These are phyloP conservation scores for Fusarium nisikadoi DNA, from an alignment of 2,329 filamentous ascomycete genomes.

Conservation along the genomic window DNA sequence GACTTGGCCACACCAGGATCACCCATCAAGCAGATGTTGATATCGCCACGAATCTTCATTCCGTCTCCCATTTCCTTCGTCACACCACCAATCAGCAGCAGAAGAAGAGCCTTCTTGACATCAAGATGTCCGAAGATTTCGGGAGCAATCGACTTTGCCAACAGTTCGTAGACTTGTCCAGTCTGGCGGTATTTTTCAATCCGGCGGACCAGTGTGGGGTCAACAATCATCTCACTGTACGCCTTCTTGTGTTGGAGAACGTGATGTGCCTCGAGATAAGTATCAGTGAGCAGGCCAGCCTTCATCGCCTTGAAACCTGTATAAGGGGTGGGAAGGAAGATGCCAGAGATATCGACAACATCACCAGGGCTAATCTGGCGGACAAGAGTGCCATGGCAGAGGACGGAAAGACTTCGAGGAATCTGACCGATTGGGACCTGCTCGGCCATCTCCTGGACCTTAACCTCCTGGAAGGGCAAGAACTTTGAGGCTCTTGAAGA, in stretches of 20 bases:
- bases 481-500: conserved; percentile 98
- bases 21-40: conserved; percentile 99
- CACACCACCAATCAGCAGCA: conserved; percentile 94
- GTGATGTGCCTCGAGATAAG: conserved; percentile 94
- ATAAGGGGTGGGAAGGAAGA: conserved; percentile 97
- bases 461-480: conserved; percentile 96
- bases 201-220: conserved; percentile 79
- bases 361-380: conserved; percentile 93
- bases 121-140: conserved; percentile 97
- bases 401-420: conserved; percentile 86
- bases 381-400: conserved; percentile 88
- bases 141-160: conserved; percentile 94
- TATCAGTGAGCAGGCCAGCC: conserved; percentile 95
- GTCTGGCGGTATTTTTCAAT: conserved; percentile 88
- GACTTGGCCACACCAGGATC: conserved; percentile 99
- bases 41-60: conserved; percentile 98
- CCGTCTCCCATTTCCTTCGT: conserved; percentile 97
- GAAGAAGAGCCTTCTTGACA: conserved; percentile 96
- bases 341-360: conserved; percentile 91
- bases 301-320: conserved; percentile 99
- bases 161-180: conserved; percentile 93
- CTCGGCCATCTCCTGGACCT: conserved; percentile 99
- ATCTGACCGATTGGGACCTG: conserved; percentile 99
- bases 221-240: conserved; percentile 90
- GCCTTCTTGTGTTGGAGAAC: conserved; percentile 98